phyloP scores from a whole-genome alignment of 495 filamentous ascomycete genomes.

The Podospora comata region DNA sequence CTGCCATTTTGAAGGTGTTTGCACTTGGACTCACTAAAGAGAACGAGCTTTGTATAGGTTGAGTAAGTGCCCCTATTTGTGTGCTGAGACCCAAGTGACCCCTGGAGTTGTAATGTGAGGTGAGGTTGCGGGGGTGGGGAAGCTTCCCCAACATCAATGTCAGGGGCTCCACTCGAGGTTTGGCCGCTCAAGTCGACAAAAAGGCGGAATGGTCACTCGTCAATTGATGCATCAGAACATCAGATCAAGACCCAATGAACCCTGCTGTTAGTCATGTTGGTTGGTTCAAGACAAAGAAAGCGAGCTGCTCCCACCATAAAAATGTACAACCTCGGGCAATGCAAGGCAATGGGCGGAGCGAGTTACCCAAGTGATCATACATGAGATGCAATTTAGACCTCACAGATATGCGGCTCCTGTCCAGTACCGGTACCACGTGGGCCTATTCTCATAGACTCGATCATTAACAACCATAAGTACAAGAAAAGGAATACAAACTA shows the following conservation, averaged over 20 bases:
- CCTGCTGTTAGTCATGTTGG: background rate
- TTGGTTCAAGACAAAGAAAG: background rate
- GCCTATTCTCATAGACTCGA: background rate
- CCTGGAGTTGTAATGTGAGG: background rate
- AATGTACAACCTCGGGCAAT: background rate
- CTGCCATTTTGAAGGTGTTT: slow-evolving; percentile 36
- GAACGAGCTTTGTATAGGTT: background rate
- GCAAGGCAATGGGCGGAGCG: background rate
- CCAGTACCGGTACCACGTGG: background rate
- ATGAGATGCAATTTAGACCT: background rate
- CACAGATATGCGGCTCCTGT: background rate
- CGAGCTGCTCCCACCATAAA: background rate
- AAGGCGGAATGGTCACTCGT: background rate
- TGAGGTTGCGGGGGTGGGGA: background rate
- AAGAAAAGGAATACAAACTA: background rate
- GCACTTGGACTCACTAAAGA: background rate
- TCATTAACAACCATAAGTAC: background rate
- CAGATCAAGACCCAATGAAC: background rate
- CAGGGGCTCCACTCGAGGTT: background rate
- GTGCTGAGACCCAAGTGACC: background rate
- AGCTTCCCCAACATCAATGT: background rate
- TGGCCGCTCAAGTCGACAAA: background rate
- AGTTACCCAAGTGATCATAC: background rate
- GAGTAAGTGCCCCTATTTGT: background rate
- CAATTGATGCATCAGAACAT: background rate